phyloP scores from a whole-genome alignment of 805 yeast species.

The Wickerhamomyces ciferrii region DNA sequence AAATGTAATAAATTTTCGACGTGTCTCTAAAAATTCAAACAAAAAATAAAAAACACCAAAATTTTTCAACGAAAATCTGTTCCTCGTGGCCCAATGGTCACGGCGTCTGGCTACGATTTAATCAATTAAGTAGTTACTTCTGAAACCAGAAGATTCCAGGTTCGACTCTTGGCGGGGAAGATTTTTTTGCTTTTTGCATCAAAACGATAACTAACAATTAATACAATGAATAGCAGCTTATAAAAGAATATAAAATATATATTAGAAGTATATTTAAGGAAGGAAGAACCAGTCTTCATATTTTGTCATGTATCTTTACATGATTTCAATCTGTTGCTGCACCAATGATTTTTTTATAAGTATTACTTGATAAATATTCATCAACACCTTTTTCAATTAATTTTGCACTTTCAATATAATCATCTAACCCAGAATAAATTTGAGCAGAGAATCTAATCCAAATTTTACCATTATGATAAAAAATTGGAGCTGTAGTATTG shows the following conservation, averaged over 20 bases:
- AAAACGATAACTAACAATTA: too few relatives aligned
- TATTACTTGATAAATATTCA: conserved; percentile 11
- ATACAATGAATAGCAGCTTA: too few relatives aligned
- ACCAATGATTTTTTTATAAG: neutral
- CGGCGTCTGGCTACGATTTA: conserved; percentile 68
- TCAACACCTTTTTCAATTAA: conserved; percentile 29
- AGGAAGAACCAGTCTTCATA: too few relatives aligned
- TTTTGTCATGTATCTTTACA: too few relatives aligned
- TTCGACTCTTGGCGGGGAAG: conserved; percentile 2
- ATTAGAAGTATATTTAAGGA: too few relatives aligned
- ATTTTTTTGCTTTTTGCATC: neutral
- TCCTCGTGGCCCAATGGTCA: conserved; percentile 76
- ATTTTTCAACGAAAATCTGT: conserved; percentile 24
- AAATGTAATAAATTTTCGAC: too few relatives aligned
- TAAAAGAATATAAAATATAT: too few relatives aligned
- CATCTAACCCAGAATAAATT: conserved; percentile 51
- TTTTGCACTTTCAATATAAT: conserved; percentile 43
- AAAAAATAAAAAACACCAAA: neutral
- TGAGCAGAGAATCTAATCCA: conserved; percentile 56
- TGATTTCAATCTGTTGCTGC: too few relatives aligned
- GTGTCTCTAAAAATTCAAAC: neutral
- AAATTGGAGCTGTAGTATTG: conserved; percentile 45
- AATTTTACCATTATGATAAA: conserved; percentile 32
- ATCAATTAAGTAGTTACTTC: conserved; percentile 1
- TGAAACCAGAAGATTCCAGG: conserved; percentile 1